Evolutionary conservation across 2,329 filamentous ascomycete genomes (phyloP).

Genomic region (Ascosphaera pollenicola): DNA sequence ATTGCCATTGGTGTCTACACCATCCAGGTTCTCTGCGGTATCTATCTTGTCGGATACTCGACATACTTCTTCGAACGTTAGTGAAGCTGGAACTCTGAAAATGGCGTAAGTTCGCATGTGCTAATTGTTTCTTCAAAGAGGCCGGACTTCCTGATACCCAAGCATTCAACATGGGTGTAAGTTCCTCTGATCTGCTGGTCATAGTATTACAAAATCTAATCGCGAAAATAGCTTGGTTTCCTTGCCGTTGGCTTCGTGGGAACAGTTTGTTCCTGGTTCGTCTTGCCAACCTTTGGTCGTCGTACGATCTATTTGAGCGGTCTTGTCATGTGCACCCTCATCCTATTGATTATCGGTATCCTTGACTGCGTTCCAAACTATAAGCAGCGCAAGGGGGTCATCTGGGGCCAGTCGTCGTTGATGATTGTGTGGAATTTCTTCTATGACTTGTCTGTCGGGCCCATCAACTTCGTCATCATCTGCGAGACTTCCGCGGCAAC

Average conservation of each 20-base stretch:
- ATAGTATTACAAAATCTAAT: background rate
- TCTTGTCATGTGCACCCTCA: constrained; percentile 10
- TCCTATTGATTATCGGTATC: constrained; percentile 16
- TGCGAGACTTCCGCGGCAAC: constrained; percentile 24
- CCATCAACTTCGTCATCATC: constrained; percentile 23
- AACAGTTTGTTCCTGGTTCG: constrained; percentile 15
- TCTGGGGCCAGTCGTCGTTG: constrained; percentile 15
- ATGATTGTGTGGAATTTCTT: constrained; percentile 19
- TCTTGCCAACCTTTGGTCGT: constrained; percentile 14
- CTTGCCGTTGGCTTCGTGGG: constrained; percentile 18
- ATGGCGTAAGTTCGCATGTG: background rate
- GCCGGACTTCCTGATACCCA: constrained; percentile 12
- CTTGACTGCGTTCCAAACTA: constrained; percentile 4
- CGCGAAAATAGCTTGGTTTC: constrained; percentile 10
- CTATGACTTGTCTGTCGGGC: constrained; percentile 20
- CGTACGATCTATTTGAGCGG: constrained; percentile 14
- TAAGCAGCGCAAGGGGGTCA: background rate
- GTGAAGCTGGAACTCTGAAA: constrained; percentile 7
- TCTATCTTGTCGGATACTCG: constrained; percentile 20
- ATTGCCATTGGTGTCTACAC: constrained; percentile 23
- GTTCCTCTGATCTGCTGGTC: constrained; percentile 1
- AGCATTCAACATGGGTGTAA: constrained; percentile 17
- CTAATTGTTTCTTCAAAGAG: constrained; percentile 2
- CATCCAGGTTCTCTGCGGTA: constrained; percentile 22
- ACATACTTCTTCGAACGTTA: constrained; percentile 28